Evolutionary conservation across 129 eudicot genomes (phyloP), one percentile per base, ranked within the genome.

Genomic region (Tagetes erecta): DNA sequence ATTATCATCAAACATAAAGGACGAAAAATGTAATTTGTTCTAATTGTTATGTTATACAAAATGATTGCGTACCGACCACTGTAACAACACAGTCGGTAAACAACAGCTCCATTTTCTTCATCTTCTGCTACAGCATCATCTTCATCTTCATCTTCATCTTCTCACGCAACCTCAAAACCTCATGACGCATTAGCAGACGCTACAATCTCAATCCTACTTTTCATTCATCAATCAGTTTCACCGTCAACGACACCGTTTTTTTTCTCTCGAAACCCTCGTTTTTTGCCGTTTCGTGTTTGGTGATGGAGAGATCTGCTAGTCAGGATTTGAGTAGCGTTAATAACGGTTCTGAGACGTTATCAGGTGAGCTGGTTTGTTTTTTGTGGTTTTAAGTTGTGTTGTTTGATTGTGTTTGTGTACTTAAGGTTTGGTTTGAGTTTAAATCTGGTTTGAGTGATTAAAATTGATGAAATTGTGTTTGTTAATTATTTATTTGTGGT

Each of bases 241-340:
- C 38, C 79, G 6, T 59, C 50, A 46, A 41, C 58, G 3, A 40
- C 79, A 35, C 60, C 76, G 44, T 12, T 42, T 51, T 76, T 39
- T 31, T 9, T 10, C 67, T 71, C 59, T 55, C 39, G 39, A 56
- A 79, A 72, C 78, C 83, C 83, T 65, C 65, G 44, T 55, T 71
- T 58, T 58, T 71, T 40, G 20, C 76, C 52, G 51, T 72, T 35
- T 36, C 62, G 66, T 51, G 14, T 5, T 20, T 12, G 11, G 10
- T 33, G 36, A 79, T 79, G 83, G 83, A 79, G 53, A 79, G 83
- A 79, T 79, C 83, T 45, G 68, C 41, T 72, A 52, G 68, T 36
- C 46, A 41, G 12, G 77, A 72, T 9, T 46, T 46, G 5, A 57
- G 33, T 20, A 14, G 56, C 53, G 31, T 65, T 66, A 53, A 35